Evolutionary conservation across 148 eudicot species (phyloP), one percentile per base, ranked within the genome.

Genomic region (Linanthus parryae): DNA sequence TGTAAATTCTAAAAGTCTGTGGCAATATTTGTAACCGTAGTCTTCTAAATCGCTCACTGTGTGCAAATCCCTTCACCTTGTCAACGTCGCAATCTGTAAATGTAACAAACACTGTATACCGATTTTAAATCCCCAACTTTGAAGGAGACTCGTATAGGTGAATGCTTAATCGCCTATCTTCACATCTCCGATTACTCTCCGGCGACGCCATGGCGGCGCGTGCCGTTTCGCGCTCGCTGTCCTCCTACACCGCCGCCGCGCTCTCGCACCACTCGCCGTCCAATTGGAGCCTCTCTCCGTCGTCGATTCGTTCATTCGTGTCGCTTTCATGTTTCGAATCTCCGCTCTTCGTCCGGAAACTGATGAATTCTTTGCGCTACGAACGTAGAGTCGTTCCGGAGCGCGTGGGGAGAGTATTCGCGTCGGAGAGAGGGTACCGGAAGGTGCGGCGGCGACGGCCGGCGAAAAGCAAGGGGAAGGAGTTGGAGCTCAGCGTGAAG

Each of bases 401-500:
- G 44, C 61, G 69, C 40, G 43, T 50, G 10, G 67, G 71, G 34
- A 66, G 54, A 29, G 68, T 69, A 40, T 64, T 47, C 46, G 81
- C 58, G 64, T 54, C 52, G 60, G 63, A 77, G 58, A 79, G 92
- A 73, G 86, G 82, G 67, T 90, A 79, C 45, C 48, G 91, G 73
- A 80, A 62, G 58, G 57, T 59, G 28, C 72, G 80, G 59, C 64
- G 45, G 41, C 48, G 45, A 27, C 54, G 54, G 53, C 38, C 52
- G 54, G 44, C 61, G 62, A 71, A 55, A 53, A 67, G 40, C 19
- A 80, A 74, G 48, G 69, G 16, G 56, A 79, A 65, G 67, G 97
- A 85, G 18, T 75, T 90, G 51, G 86, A 90, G 66, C 75, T 90
- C 13, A 68, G 55, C 72, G 95, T 85, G 24, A 66, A 72, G 44